Evolutionary conservation across 257 asterid genomes (phyloP).

Genomic region (Primulina tabacum): DNA sequence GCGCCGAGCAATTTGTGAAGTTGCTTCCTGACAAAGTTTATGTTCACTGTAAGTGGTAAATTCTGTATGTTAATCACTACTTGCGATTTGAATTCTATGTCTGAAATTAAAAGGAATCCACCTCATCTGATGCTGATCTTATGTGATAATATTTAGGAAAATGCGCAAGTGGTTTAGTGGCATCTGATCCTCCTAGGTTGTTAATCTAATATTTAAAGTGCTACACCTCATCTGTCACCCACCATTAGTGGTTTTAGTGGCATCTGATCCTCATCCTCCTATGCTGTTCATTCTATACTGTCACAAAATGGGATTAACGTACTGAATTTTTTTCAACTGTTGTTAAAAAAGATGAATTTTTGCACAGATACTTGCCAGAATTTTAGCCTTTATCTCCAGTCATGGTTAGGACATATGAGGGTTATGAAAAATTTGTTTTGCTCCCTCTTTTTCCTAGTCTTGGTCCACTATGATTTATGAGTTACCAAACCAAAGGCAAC

Average conservation of each 20-base stretch:
- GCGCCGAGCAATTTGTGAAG: constrained; percentile 76
- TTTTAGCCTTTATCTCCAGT: background rate
- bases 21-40: constrained; percentile 78
- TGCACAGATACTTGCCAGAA: background rate
- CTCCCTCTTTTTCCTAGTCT: background rate
- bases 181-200: too few species aligned
- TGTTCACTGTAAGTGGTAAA: constrained; percentile 74
- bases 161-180: too few species aligned
- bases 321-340: background rate
- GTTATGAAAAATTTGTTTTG: background rate
- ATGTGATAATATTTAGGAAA: background rate
- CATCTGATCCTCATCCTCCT: background rate
- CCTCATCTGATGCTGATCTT: background rate
- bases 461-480: constrained; percentile 4
- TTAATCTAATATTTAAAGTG: background rate
- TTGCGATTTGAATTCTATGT: background rate
- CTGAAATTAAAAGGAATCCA: constrained; percentile 2
- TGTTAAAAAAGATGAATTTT: background rate
- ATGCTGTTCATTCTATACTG: background rate
- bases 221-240: background rate
- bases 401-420: background rate
- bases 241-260: background rate
- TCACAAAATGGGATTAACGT: background rate
- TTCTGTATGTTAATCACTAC: constrained; percentile 1
- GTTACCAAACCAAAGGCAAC: constrained; percentile 3